These are phyloP conservation scores for Malassezia vespertilionis DNA, from an alignment of 1,284 basidiomycete species.

Conservation along the genomic window DNA sequence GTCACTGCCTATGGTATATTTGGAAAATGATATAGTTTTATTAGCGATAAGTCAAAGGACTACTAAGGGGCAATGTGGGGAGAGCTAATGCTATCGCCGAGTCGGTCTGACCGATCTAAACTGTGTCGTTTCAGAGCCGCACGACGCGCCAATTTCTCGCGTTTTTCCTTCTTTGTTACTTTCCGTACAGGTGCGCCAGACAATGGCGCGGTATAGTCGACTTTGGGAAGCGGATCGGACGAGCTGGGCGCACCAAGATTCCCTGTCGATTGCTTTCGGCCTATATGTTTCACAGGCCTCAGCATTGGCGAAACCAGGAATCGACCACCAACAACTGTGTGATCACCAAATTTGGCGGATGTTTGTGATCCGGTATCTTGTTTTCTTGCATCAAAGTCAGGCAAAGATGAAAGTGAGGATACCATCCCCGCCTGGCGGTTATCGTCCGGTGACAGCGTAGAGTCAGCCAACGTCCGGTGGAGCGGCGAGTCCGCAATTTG, in stretches of 20 bases:
- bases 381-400: no score
- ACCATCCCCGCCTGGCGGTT: background rate
- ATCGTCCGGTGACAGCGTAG: background rate
- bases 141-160: slow-evolving; percentile 7
- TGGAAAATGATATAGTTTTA: no score
- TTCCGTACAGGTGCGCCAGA: background rate
- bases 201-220: background rate
- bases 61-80: no score
- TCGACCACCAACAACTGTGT: slow-evolving; percentile 10
- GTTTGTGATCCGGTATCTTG: background rate
- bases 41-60: no score
- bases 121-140: slow-evolving; percentile 11
- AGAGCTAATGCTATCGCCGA: no score
- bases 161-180: slow-evolving; percentile 16
- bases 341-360: slow-evolving; percentile 6
- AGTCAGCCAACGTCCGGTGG: slow-evolving; percentile 13
- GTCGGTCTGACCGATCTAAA: no score
- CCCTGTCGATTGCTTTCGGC: background rate
- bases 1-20: no score
- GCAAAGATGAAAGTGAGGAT: no score
- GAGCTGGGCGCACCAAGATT: background rate
- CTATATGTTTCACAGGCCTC: slow-evolving; percentile 11
- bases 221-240: background rate
- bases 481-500: slow-evolving; percentile 3
- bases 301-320: slow-evolving; percentile 14